A percentile compares a stretch with the other conserved stretches of the same genome.
phyloP scores from a whole-genome alignment of 176 grass and related monocot species.

The Secale cereale region DNA sequence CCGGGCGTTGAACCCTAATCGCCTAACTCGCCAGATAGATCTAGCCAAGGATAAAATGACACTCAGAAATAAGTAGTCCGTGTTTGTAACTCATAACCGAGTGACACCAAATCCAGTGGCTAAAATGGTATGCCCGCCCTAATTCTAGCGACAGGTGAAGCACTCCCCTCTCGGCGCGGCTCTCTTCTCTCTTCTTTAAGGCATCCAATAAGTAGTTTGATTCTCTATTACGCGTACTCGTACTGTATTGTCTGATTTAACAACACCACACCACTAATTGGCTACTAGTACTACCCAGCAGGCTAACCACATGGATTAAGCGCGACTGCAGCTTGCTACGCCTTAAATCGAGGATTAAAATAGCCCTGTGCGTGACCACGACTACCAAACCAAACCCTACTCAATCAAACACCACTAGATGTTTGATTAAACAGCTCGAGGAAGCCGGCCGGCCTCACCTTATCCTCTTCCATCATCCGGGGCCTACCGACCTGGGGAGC shows the following conservation, averaged over 20 bases:
- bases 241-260: background rate
- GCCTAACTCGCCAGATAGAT: too few relatives aligned
- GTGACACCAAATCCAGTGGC: too few relatives aligned
- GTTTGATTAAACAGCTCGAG: conserved; percentile 22
- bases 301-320: background rate
- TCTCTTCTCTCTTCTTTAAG: too few relatives aligned
- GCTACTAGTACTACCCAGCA: background rate
- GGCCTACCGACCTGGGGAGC: conserved; percentile 13
- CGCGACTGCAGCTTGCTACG: background rate
- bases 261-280: background rate
- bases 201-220: too few relatives aligned
- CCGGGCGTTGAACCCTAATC: too few relatives aligned
- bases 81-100: too few relatives aligned
- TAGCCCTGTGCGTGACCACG: background rate
- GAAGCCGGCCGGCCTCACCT: conserved; percentile 12
- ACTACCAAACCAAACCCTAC: conserved; percentile 9
- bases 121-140: too few relatives aligned
- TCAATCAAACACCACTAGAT: conserved; percentile 6
- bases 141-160: too few relatives aligned
- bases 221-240: background rate
- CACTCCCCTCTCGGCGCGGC: too few relatives aligned
- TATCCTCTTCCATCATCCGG: conserved; percentile 52
- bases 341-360: background rate
- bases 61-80: too few relatives aligned
- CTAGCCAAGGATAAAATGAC: too few relatives aligned